Conservation (phyloP, 495 filamentous ascomycete species). For the Lasiosphaeria miniovina region DNA sequence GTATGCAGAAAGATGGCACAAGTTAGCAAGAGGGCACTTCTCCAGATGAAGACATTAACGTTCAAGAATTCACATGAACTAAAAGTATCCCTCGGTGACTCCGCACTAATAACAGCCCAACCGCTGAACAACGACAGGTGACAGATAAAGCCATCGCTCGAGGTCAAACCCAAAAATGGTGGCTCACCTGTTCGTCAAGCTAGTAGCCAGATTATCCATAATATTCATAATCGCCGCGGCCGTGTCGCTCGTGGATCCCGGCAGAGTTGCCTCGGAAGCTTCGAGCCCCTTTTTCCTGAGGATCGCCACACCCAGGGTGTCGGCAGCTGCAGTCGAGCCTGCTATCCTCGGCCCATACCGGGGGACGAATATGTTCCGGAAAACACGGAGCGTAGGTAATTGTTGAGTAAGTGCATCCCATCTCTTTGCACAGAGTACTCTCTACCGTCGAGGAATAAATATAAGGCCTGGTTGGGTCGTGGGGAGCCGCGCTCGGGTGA, state of each 20-base stretch:
- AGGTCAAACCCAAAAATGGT: conserved; percentile 1
- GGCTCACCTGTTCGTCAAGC: conserved; percentile 28
- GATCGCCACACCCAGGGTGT: conserved; percentile 20
- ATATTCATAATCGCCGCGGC: conserved; percentile 16
- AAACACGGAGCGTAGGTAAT: conserved; percentile 16
- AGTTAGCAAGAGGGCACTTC: neutral
- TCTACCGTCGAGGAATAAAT: neutral
- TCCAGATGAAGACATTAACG: neutral
- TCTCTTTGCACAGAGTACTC: conserved; percentile 20
- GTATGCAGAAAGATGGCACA: neutral
- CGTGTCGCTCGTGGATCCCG: neutral
- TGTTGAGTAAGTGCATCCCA: conserved; percentile 14
- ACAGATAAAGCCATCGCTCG: conserved; percentile 2
- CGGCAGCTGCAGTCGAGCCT: conserved; percentile 16
- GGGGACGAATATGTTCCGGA: conserved; percentile 22
- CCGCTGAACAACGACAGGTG: neutral
- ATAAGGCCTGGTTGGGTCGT: neutral
- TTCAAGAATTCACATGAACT: neutral
- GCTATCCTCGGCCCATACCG: conserved; percentile 5
- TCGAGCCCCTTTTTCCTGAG: conserved; percentile 8
- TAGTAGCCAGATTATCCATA: conserved; percentile 25
- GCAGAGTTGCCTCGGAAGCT: neutral
- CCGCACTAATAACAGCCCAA: neutral
- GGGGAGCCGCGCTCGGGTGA: neutral
- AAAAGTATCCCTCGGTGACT: neutral